A percentile compares a stretch with the other conserved stretches of the same genome.
phyloP scores from a whole-genome alignment of 1,284 basidiomycete genomes.

The Ceratobasidium sp. region DNA sequence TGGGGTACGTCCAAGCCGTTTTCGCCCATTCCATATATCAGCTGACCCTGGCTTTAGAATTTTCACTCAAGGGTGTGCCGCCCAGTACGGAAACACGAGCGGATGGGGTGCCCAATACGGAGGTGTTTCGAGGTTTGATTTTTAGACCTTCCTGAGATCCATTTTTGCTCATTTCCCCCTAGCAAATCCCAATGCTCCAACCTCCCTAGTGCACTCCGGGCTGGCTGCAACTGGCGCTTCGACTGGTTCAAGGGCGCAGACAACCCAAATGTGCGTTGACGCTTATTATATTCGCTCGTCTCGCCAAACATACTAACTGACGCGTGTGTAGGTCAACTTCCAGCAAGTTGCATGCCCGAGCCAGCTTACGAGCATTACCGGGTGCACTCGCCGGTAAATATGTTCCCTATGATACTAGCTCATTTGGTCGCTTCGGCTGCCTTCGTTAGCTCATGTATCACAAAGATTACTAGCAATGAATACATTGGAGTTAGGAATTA shows the following conservation, averaged over 20 bases:
- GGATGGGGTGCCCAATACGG: constrained; percentile 47
- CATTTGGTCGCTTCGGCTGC: too few relatives aligned
- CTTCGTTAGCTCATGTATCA: too few relatives aligned
- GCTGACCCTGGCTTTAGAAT: constrained; percentile 1
- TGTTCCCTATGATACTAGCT: too few relatives aligned
- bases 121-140: constrained; percentile 45
- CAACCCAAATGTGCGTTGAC: constrained; percentile 33
- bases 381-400: constrained; percentile 21
- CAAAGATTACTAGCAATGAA: too few relatives aligned
- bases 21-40: not conserved
- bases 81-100: constrained; percentile 46
- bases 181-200: constrained; percentile 31
- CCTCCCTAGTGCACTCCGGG: constrained; percentile 44
- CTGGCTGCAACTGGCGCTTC: constrained; percentile 47
- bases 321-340: constrained; percentile 21
- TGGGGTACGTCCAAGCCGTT: constrained; percentile 41
- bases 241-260: constrained; percentile 45
- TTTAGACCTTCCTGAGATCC: too few relatives aligned
- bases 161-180: not conserved
- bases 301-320: not conserved
- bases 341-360: constrained; percentile 31
- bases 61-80: constrained; percentile 46
- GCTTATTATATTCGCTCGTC: not conserved
- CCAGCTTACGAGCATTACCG: constrained; percentile 32
- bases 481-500: too few relatives aligned